Evolutionary conservation across 2,329 filamentous ascomycete genomes (phyloP).

Genomic region (Thielaviopsis cerberus): DNA sequence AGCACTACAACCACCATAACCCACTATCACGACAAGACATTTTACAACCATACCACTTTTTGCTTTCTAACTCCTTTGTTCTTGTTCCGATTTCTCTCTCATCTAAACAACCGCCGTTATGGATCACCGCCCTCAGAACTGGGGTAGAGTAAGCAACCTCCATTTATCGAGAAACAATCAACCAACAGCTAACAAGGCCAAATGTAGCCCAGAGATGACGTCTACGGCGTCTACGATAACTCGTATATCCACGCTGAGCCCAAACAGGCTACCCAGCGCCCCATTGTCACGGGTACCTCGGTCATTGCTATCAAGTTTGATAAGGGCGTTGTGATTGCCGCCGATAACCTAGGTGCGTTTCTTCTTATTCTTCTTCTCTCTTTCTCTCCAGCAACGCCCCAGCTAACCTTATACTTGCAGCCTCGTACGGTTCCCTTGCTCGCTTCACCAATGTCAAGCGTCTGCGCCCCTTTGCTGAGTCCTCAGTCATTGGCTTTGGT

Average conservation of each 20-base stretch:
- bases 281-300: constrained; percentile 90
- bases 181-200: constrained; percentile 12
- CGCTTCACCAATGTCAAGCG: constrained; percentile 95
- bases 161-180: constrained; percentile 11
- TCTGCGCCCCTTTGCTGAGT: constrained; percentile 70
- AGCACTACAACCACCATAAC: too few species aligned
- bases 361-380: constrained; percentile 3
- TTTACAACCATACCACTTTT: too few species aligned
- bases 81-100: not conserved
- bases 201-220: constrained; percentile 75
- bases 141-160: constrained; percentile 44
- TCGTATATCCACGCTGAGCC: constrained; percentile 63
- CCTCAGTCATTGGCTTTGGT: constrained; percentile 77
- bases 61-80: not conserved
- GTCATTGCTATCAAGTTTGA: constrained; percentile 92
- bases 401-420: constrained; percentile 26
- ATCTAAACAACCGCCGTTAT: constrained; percentile 25
- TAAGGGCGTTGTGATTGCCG: constrained; percentile 86
- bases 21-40: too few species aligned
- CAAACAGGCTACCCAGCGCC: constrained; percentile 74
- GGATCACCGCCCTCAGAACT: constrained; percentile 56
- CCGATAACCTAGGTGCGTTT: constrained; percentile 74
- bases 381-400: not conserved
- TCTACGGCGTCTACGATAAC: constrained; percentile 84
- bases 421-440: constrained; percentile 90